A percentile compares a stretch with the other conserved stretches of the same genome.
Conservation (phyloP, 345 rosid species). For the Acer saccharum region DNA sequence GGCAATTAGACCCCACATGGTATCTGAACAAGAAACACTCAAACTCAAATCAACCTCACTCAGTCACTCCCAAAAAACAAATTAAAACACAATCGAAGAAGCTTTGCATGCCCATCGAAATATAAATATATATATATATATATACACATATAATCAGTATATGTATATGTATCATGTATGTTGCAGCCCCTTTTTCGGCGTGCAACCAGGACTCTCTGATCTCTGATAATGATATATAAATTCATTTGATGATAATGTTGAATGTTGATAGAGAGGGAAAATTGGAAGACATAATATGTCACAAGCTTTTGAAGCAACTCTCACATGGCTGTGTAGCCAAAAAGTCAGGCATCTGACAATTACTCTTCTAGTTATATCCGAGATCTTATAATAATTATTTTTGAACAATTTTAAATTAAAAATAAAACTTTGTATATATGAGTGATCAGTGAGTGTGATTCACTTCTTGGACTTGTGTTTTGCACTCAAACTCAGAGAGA, state of each 20-base stretch:
- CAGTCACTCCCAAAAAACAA: not conserved
- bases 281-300: slow-evolving; percentile 20
- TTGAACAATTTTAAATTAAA: not conserved
- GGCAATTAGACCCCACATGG: slow-evolving; percentile 13
- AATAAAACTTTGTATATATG: not conserved
- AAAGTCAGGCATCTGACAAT: slow-evolving; percentile 37
- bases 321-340: slow-evolving; percentile 38
- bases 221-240: not conserved
- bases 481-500: slow-evolving; percentile 11
- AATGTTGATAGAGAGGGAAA: slow-evolving; percentile 1
- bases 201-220: slow-evolving; percentile 19
- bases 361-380: slow-evolving; percentile 22
- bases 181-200: slow-evolving; percentile 35
- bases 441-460: not conserved
- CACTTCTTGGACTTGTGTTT: slow-evolving; percentile 13
- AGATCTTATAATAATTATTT: slow-evolving; percentile 1
- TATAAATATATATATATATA: too few relatives aligned
- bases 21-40: slow-evolving; percentile 19
- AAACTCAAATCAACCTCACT: not conserved
- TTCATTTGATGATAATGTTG: not conserved
- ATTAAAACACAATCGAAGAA: not conserved
- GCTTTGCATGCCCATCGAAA: slow-evolving; percentile 8
- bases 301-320: slow-evolving; percentile 25
- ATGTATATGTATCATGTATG: not conserved
- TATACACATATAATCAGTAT: too few relatives aligned